Percentiles rank a stretch among this genome's conserved stretches.
Evolutionary conservation across 345 rosid species (phyloP).

Genomic region (Anacardium occidentale): DNA sequence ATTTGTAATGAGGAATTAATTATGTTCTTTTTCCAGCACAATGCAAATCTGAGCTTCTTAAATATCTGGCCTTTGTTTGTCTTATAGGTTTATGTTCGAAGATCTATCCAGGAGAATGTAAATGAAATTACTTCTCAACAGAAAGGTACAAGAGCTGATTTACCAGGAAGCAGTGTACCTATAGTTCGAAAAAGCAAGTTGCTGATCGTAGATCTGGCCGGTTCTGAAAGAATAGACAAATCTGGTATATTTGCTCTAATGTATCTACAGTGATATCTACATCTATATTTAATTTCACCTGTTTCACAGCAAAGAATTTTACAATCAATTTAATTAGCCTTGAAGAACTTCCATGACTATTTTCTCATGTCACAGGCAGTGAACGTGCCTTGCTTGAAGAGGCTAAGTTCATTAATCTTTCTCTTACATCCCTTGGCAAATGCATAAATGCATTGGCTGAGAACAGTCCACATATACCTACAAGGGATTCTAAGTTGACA

Average conservation of each 20-base stretch:
- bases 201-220: conserved; percentile 94
- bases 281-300: background rate
- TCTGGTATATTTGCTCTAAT: conserved; percentile 53
- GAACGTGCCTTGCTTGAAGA: conserved; percentile 88
- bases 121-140: conserved; percentile 34
- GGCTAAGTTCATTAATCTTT: conserved; percentile 93
- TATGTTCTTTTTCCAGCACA: background rate
- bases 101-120: conserved; percentile 48
- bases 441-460: conserved; percentile 98
- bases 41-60: conserved; percentile 1
- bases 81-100: conserved; percentile 61
- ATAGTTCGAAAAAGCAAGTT: conserved; percentile 83
- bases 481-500: conserved; percentile 91
- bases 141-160: conserved; percentile 29
- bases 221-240: conserved; percentile 92
- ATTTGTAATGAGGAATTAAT: conserved; percentile 7
- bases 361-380: conserved; percentile 54
- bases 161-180: conserved; percentile 46
- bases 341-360: conserved; percentile 12
- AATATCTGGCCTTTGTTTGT: conserved; percentile 20
- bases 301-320: background rate
- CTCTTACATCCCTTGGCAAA: conserved; percentile 87
- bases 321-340: background rate
- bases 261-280: conserved; percentile 6
- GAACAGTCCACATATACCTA: conserved; percentile 87